Evolutionary conservation across 345 rosid species (phyloP).

Genomic region (Citrus hindsii): DNA sequence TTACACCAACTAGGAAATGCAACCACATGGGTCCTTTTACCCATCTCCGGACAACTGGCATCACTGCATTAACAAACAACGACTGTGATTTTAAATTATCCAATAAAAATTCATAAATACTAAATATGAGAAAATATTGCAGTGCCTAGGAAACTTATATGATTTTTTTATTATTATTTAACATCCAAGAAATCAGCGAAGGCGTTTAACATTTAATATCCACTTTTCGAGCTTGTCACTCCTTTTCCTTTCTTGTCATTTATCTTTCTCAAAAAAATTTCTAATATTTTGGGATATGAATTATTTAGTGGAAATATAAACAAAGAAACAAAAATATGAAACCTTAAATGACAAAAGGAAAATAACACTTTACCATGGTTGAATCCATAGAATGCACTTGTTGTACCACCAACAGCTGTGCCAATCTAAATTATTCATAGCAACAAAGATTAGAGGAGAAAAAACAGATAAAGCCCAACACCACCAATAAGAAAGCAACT

Average conservation of each 20-base stretch:
- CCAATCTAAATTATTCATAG: no score
- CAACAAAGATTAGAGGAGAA: background rate
- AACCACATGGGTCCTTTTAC: constrained; percentile 94
- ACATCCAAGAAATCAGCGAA: background rate
- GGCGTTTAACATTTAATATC: background rate
- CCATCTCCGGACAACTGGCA: constrained; percentile 71
- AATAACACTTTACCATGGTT: constrained; percentile 38
- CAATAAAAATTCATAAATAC: background rate
- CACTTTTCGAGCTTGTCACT: background rate
- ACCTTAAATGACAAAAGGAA: no score
- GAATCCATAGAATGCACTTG: no score
- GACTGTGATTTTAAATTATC: background rate
- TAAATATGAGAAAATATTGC: background rate
- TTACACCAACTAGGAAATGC: constrained; percentile 92
- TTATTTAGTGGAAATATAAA: background rate
- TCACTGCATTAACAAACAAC: constrained; percentile 47
- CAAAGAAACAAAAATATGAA: background rate
- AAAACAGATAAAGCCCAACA: no score
- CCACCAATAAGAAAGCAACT: no score
- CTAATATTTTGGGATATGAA: background rate
- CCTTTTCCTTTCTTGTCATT: background rate
- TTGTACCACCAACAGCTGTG: no score
- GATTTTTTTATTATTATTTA: no score
- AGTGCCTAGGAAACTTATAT: background rate
- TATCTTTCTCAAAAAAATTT: background rate